Evolutionary conservation across 495 filamentous ascomycete species (phyloP).

Genomic region (Endocarpon pusillum): DNA sequence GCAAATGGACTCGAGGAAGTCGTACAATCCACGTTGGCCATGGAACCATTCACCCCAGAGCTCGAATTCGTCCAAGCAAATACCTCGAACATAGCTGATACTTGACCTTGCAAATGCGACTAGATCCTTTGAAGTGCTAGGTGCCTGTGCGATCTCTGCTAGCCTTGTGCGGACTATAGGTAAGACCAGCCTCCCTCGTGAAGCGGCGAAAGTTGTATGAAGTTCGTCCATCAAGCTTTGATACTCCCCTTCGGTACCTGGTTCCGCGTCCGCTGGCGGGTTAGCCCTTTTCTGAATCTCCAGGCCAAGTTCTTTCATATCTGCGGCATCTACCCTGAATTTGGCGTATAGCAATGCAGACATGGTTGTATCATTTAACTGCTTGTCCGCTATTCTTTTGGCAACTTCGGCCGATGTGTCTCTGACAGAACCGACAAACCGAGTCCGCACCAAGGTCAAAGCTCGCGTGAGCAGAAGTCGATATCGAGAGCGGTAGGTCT

Average conservation of each 20-base stretch:
- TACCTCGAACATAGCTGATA: constrained; percentile 50
- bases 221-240: constrained; percentile 47
- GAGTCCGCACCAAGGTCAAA: constrained; percentile 68
- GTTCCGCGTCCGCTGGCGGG: constrained; percentile 38
- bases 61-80: constrained; percentile 59
- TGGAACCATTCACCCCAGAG: constrained; percentile 65
- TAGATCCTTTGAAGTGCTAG: constrained; percentile 49
- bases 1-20: constrained; percentile 55
- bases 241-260: constrained; percentile 48
- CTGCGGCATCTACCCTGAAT: constrained; percentile 50
- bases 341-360: constrained; percentile 65
- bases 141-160: constrained; percentile 43
- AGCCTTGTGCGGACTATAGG: constrained; percentile 47
- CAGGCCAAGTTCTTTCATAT: constrained; percentile 45
- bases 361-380: constrained; percentile 60
- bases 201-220: constrained; percentile 46
- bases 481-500: constrained; percentile 60
- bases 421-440: constrained; percentile 55
- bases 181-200: constrained; percentile 38
- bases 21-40: constrained; percentile 47
- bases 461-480: constrained; percentile 53
- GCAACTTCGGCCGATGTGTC: constrained; percentile 54
- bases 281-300: constrained; percentile 55
- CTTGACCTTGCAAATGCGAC: constrained; percentile 51
- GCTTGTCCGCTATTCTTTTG: constrained; percentile 49